A percentile compares a stretch with the other conserved stretches of the same genome.
phyloP scores from a whole-genome alignment of 495 filamentous ascomycete genomes.

The Aspergillus bridgeri region DNA sequence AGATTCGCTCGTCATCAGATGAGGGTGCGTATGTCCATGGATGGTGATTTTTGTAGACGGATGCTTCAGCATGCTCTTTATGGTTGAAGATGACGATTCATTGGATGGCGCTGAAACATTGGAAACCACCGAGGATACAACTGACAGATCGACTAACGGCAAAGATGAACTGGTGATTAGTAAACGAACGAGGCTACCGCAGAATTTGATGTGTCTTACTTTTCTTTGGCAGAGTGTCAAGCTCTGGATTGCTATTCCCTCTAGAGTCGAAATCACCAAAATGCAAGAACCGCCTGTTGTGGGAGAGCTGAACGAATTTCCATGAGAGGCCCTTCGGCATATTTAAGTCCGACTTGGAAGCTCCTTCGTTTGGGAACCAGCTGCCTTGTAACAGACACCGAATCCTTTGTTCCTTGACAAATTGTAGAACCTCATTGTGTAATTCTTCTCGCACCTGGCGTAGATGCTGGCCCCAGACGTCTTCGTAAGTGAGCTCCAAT shows the following conservation, averaged over 20 bases:
- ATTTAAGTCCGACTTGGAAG: constrained; percentile 35
- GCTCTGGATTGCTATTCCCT: constrained; percentile 59
- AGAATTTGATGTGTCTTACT: constrained; percentile 37
- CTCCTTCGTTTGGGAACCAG: constrained; percentile 72
- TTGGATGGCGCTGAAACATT: constrained; percentile 68
- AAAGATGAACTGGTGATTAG: constrained; percentile 13
- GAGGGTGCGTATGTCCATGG: constrained; percentile 58
- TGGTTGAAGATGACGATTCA: constrained; percentile 51
- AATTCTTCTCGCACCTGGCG: constrained; percentile 89
- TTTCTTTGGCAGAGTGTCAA: constrained; percentile 75
- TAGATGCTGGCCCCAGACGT: constrained; percentile 89
- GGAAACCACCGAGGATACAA: constrained; percentile 87
- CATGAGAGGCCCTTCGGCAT: constrained; percentile 48
- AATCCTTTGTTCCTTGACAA: constrained; percentile 94
- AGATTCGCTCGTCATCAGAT: constrained; percentile 24
- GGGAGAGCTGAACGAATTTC: constrained; percentile 84
- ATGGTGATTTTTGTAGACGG: constrained; percentile 88
- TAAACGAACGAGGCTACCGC: not conserved
- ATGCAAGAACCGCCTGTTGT: constrained; percentile 88
- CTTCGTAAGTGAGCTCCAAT: constrained; percentile 85
- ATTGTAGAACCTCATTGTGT: constrained; percentile 86
- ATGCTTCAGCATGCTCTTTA: constrained; percentile 47
- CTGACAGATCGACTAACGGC: constrained; percentile 71
- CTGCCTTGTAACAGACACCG: constrained; percentile 84
- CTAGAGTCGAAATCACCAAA: constrained; percentile 80